phyloP scores from a whole-genome alignment of 2,329 filamentous ascomycete species.

The Purpureocillium takamizusanense region DNA sequence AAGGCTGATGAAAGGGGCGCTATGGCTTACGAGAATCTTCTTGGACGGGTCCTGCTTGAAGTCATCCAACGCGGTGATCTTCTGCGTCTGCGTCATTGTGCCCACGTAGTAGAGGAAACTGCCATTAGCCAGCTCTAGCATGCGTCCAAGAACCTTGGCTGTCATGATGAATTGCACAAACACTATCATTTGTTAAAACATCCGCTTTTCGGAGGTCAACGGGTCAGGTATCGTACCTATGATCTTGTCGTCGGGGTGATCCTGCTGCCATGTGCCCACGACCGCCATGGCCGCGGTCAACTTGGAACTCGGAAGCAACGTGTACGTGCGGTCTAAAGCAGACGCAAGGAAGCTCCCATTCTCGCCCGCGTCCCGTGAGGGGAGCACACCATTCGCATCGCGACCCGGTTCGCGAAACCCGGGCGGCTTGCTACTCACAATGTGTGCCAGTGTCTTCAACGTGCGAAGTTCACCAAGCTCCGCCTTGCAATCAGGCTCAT shows the following conservation, averaged over 20 bases:
- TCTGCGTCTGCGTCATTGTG: constrained; percentile 7
- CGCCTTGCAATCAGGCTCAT: too few species aligned
- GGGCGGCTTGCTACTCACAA: too few species aligned
- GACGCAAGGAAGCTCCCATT: too few species aligned
- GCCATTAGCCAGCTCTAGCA: constrained; percentile 19
- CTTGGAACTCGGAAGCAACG: constrained; percentile 22
- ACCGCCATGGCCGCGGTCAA: constrained; percentile 19
- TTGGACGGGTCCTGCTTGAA: constrained; percentile 11
- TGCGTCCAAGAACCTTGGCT: constrained; percentile 22
- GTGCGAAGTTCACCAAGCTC: too few species aligned
- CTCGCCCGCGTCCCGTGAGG: too few species aligned
- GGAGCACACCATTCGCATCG: too few species aligned
- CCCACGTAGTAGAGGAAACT: constrained; percentile 29
- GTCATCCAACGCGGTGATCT: constrained; percentile 5
- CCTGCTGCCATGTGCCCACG: constrained; percentile 19
- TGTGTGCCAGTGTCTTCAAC: too few species aligned
- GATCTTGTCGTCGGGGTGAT: constrained; percentile 26
- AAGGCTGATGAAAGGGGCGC: constrained; percentile 1
- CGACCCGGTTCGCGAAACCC: too few species aligned
- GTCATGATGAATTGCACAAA: constrained; percentile 25
- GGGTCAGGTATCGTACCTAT: constrained; percentile 19
- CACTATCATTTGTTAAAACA: constrained; percentile 14
- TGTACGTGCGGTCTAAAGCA: too few species aligned
- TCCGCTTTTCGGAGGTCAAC: too few species aligned
- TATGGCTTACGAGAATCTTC: constrained; percentile 26